A percentile compares a stretch with the other conserved stretches of the same genome.
phyloP scores from a whole-genome alignment of 208 protist species.

The Trypanosoma caninum region DNA sequence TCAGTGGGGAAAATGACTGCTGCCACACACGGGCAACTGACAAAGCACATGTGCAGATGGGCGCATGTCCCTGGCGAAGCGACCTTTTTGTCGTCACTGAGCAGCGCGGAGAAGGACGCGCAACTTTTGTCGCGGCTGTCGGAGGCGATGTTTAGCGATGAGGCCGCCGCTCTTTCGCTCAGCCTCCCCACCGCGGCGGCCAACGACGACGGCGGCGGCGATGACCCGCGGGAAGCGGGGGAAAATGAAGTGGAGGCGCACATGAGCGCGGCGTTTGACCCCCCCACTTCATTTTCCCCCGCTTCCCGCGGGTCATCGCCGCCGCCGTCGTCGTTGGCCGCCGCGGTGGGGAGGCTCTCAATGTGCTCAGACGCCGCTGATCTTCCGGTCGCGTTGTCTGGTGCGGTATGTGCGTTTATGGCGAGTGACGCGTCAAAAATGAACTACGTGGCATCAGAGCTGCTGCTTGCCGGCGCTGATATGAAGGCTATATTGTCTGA shows the following conservation, averaged over 20 bases:
- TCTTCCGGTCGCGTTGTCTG: not conserved
- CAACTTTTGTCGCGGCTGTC: conserved; percentile 13
- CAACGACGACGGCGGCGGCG: not conserved
- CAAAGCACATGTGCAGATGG: not conserved
- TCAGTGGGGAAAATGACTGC: not conserved
- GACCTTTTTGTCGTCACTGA: not conserved
- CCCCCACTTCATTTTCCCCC: not conserved
- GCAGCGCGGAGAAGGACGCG: conserved; percentile 2
- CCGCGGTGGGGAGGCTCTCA: not conserved
- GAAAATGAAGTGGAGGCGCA: not conserved
- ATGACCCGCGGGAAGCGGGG: not conserved
- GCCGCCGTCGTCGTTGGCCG: not conserved
- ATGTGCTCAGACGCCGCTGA: not conserved
- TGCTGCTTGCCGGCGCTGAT: conserved; percentile 57
- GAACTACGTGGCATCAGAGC: conserved; percentile 18
- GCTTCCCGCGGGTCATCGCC: not conserved
- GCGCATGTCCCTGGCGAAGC: not conserved
- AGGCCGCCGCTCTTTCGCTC: conserved; percentile 2
- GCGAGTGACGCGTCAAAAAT: conserved; percentile 6
- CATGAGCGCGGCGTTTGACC: conserved; percentile 13
- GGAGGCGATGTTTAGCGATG: conserved; percentile 23
- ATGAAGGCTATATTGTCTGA: conserved; percentile 56
- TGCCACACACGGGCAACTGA: not conserved
- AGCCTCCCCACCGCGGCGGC: not conserved
- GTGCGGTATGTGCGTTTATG: conserved; percentile 16